These are phyloP conservation scores for Ramaria rubella DNA, from an alignment of 768 basidiomycete species.

Conservation along the genomic window DNA sequence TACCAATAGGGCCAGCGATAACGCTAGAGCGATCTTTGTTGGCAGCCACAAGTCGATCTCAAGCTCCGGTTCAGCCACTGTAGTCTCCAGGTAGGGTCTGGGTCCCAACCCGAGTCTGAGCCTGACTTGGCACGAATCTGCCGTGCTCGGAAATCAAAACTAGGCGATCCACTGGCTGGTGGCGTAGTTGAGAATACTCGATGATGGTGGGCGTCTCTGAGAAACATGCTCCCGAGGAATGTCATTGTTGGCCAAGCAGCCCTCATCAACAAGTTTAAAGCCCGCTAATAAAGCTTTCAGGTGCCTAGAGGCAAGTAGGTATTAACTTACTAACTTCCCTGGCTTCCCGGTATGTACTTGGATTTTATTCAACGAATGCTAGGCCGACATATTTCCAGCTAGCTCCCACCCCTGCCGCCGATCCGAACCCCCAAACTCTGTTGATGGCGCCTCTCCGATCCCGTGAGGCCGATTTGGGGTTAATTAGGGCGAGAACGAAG, in stretches of 20 bases:
- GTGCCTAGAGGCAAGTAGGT: no score
- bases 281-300: background rate
- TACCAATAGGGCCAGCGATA: conserved; percentile 69
- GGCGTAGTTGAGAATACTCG: conserved; percentile 51
- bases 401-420: no score
- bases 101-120: conserved; percentile 8
- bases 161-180: conserved; percentile 8
- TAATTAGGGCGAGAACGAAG: no score
- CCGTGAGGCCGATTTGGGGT: no score
- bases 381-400: no score
- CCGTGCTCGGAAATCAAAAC: conserved; percentile 12
- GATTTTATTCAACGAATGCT: no score
- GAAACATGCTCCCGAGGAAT: conserved; percentile 69
- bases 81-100: no score
- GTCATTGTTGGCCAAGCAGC: conserved; percentile 31
- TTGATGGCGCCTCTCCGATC: no score
- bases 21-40: conserved; percentile 49
- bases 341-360: no score
- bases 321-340: no score
- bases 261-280: background rate
- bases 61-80: conserved; percentile 4
- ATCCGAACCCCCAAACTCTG: no score
- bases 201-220: conserved; percentile 67
- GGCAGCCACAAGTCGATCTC: conserved; percentile 14
- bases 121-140: conserved; percentile 27